Conservation (phyloP, 768 basidiomycete genomes). For the Kwoniella newhampshirensis region DNA sequence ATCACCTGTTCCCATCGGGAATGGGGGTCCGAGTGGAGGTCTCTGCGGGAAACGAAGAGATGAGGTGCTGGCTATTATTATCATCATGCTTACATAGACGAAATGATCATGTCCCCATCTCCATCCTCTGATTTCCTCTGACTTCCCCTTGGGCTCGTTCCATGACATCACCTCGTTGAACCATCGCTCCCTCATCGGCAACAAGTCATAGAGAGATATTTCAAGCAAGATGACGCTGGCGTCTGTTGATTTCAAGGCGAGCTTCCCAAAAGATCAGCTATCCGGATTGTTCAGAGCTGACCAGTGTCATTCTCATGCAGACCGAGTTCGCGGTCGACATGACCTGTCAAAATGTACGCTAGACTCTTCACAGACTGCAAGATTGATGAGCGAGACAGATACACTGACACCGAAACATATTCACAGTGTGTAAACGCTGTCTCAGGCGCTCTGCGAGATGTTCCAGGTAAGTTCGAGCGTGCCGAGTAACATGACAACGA, state of each 20-base stretch:
- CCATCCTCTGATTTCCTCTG: too few relatives aligned
- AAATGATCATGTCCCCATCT: too few relatives aligned
- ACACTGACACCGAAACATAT: background rate
- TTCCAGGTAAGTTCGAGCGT: conserved; percentile 25
- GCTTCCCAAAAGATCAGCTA: background rate
- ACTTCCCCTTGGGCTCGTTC: too few relatives aligned
- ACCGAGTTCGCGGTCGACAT: conserved; percentile 54
- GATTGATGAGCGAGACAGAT: background rate
- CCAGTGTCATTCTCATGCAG: conserved; percentile 15
- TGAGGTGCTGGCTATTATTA: too few relatives aligned
- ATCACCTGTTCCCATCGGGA: too few relatives aligned
- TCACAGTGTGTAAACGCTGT: conserved; percentile 50
- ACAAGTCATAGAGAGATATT: too few relatives aligned
- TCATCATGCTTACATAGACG: too few relatives aligned
- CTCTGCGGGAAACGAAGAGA: too few relatives aligned
- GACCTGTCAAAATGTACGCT: conserved; percentile 51
- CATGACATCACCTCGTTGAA: too few relatives aligned
- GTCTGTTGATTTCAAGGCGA: conserved; percentile 36
- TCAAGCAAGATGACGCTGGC: conserved; percentile 36
- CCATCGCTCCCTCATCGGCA: too few relatives aligned
- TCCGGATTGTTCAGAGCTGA: conserved; percentile 10
- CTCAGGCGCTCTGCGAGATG: conserved; percentile 28
- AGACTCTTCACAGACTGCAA: background rate
- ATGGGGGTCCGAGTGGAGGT: too few relatives aligned
- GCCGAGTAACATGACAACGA: background rate